Percentiles rank a stretch among this genome's conserved stretches.
Conservation (phyloP, 1,139 yeast species). For the Saccharomycopsis phalli region DNA sequence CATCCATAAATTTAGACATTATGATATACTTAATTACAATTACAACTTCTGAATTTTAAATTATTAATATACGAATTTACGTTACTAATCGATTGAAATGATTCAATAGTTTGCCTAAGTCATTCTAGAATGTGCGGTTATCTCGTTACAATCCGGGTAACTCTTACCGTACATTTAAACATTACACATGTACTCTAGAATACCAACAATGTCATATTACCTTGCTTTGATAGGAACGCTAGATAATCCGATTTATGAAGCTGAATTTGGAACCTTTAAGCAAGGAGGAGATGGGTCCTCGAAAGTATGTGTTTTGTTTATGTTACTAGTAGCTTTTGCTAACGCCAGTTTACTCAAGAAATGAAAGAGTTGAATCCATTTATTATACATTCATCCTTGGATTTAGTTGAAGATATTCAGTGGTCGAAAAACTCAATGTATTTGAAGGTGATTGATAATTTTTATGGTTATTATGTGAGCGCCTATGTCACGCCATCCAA, state of each 20-base stretch:
- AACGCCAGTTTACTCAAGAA: slow-evolving; percentile 47
- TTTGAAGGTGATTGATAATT: slow-evolving; percentile 74
- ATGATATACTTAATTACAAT: no score
- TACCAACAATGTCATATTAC: slow-evolving; percentile 57
- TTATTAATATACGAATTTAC: no score
- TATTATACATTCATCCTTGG: slow-evolving; percentile 80
- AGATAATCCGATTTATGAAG: slow-evolving; percentile 80
- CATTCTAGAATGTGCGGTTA: no score
- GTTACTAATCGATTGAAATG: no score
- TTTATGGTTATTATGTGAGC: slow-evolving; percentile 71
- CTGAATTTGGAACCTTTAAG: slow-evolving; percentile 74
- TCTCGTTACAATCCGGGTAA: no score
- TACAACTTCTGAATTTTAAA: no score
- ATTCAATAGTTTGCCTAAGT: no score
- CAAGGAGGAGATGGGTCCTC: slow-evolving; percentile 55
- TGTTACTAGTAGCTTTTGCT: neutral
- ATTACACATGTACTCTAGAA: no score
- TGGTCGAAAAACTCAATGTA: slow-evolving; percentile 62
- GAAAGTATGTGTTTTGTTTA: slow-evolving; percentile 24
- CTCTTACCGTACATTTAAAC: no score
- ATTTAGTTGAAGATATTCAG: slow-evolving; percentile 79
- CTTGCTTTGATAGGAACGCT: slow-evolving; percentile 81
- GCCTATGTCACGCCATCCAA: slow-evolving; percentile 88
- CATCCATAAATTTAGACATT: no score
- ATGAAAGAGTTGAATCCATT: slow-evolving; percentile 80